Percentiles rank a stretch among this genome's conserved stretches.
Evolutionary conservation across 768 basidiomycete species (phyloP).

Genomic region (Kwoniella mangroviensis): DNA sequence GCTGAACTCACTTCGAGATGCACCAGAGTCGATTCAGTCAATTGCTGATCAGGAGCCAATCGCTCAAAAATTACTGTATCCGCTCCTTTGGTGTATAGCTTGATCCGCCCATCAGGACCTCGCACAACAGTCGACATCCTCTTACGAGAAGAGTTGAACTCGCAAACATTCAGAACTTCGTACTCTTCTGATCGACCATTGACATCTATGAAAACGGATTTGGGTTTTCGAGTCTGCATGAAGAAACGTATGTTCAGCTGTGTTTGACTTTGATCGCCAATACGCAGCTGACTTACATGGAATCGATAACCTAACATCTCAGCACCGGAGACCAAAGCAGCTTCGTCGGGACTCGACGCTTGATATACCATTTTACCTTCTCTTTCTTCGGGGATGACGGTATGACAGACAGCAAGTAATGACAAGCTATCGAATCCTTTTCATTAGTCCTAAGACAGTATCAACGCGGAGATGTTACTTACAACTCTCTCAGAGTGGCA

Average conservation of each 20-base stretch:
- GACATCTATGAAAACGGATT: slow-evolving; percentile 87
- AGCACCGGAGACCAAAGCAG: slow-evolving; percentile 91
- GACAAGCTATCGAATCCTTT: slow-evolving; percentile 63
- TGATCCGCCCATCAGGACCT: slow-evolving; percentile 85
- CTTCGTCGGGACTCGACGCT: slow-evolving; percentile 97
- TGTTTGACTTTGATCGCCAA: too few relatives aligned
- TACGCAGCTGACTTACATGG: slow-evolving; percentile 67
- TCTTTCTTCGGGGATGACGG: slow-evolving; percentile 92
- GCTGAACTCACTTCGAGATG: slow-evolving; percentile 78
- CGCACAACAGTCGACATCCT: slow-evolving; percentile 96
- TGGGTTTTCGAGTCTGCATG: slow-evolving; percentile 86
- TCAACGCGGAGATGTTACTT: not conserved
- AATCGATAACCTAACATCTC: slow-evolving; percentile 91
- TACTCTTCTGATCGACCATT: slow-evolving; percentile 75
- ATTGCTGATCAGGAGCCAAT: slow-evolving; percentile 76
- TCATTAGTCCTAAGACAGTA: too few relatives aligned
- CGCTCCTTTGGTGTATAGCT: slow-evolving; percentile 94
- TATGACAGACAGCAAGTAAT: slow-evolving; percentile 92
- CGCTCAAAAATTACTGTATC: slow-evolving; percentile 97
- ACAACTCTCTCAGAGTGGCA: slow-evolving; percentile 51
- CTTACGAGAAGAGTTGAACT: slow-evolving; percentile 97
- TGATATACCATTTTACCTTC: slow-evolving; percentile 88
- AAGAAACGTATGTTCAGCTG: too few relatives aligned
- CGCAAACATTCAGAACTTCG: slow-evolving; percentile 93
- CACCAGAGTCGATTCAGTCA: slow-evolving; percentile 74